Evolutionary conservation across 73 alveolate species (phyloP), one percentile per base, ranked within the genome.

Genomic region (Blepharisma japonicum): DNA sequence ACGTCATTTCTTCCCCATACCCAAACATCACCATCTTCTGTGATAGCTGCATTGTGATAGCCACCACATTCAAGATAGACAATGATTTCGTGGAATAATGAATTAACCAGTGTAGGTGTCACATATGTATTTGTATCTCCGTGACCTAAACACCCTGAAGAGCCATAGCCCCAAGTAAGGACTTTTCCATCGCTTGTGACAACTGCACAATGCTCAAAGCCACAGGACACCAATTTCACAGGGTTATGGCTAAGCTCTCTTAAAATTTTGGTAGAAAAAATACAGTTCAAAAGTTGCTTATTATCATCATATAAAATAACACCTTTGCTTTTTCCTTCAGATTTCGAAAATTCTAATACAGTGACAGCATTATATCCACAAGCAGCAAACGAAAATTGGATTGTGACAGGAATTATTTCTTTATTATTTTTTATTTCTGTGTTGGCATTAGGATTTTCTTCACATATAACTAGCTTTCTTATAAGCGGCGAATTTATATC

Each of bases 101-200:
- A 39, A 80, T 67, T 84, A 68, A 91, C 67, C 6, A 87, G 55
- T 21, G 70, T 49, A 5, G 94, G 94, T 46, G 77, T 7, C 9
- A 77, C 56, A 55, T 77, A 84, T 0, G 87, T 39, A 20, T 51
- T 53, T 67, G 83, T 70, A 56, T 79, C 71, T 8, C 85, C 87
- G 79, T 88, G 95, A 2, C 95, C 95, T 1, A 88, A 71, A 32
- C 91, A 79, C 3, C 95, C 95, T 6, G 88, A 68, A 5, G 87
- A 92, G 5, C 95, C 95, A 81, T 79, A 88, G 42, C 95, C 95
- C 92, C 95, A 88, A 20, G 90, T 67, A 0, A 86, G 84, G 0
- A 85, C 85, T 68, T 81, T 55, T 11, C 95, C 92, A 23, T n/a
- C 25, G 2, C 53, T 68, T 3, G 92, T 88, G 25, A 88, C 78